Percentiles rank a stretch among this genome's conserved stretches.
Evolutionary conservation across 768 basidiomycete genomes (phyloP).

Genomic region (Pulveroboletus sp.): DNA sequence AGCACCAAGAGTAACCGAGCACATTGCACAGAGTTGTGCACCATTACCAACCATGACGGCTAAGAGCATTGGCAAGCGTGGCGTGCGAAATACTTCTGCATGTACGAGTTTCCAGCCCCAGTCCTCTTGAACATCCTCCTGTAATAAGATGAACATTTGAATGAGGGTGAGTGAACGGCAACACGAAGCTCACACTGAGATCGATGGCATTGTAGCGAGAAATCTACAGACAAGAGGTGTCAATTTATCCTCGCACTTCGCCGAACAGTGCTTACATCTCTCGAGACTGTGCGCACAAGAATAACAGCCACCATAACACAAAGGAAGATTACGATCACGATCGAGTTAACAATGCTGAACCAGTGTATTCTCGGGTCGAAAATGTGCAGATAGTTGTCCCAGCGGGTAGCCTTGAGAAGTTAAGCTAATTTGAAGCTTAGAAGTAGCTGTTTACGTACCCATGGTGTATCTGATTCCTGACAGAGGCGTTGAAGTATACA

Average conservation of each 20-base stretch:
- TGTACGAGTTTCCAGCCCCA: constrained; percentile 98
- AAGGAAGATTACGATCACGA: constrained; percentile 88
- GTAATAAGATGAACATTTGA: not conserved
- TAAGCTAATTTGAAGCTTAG: not conserved
- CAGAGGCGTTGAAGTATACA: constrained; percentile 1
- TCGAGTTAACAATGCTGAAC: constrained; percentile 91
- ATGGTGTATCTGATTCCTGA: constrained; percentile 81
- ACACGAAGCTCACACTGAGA: constrained; percentile 56
- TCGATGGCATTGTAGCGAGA: constrained; percentile 91
- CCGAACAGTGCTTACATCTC: constrained; percentile 57
- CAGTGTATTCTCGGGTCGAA: constrained; percentile 94
- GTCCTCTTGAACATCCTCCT: constrained; percentile 97
- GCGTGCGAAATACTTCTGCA: constrained; percentile 91
- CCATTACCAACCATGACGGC: constrained; percentile 84
- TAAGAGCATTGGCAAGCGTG: constrained; percentile 68
- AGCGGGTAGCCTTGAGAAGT: constrained; percentile 73
- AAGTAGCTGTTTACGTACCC: constrained; percentile 41
- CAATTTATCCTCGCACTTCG: not conserved
- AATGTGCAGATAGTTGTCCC: constrained; percentile 95
- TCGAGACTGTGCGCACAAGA: constrained; percentile 75
- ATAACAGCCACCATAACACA: constrained; percentile 93
- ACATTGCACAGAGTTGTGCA: constrained; percentile 66
- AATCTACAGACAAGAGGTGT: constrained; percentile 9
- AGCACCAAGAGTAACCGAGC: constrained; percentile 76
- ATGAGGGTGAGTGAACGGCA: not conserved